Conservation (phyloP, 768 basidiomycete species). For the Suillus tomentosus region DNA sequence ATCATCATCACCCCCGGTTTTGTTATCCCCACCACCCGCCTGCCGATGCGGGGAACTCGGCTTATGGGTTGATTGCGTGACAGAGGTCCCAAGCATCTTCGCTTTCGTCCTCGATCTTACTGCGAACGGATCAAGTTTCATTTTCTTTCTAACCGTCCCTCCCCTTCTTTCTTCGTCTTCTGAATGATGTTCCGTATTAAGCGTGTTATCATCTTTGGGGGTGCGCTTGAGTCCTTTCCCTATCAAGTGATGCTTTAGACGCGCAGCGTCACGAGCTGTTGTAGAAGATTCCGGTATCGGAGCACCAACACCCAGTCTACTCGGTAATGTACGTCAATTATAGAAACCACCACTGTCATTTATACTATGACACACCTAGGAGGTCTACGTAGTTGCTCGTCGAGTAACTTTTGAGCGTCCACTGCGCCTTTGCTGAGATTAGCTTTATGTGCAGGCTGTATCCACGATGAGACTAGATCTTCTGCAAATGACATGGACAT, state of each 20-base stretch:
- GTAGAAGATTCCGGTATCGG: slow-evolving; percentile 50
- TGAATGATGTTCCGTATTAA: slow-evolving; percentile 27
- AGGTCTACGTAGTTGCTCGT: slow-evolving; percentile 68
- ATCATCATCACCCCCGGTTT: slow-evolving; percentile 1
- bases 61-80: not conserved
- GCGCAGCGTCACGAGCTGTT: slow-evolving; percentile 55
- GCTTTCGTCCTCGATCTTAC: slow-evolving; percentile 49
- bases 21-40: not conserved
- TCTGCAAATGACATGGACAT: slow-evolving; percentile 77
- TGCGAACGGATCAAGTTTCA: slow-evolving; percentile 58
- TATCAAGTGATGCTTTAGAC: slow-evolving; percentile 60
- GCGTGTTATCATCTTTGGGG: slow-evolving; percentile 38
- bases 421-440: slow-evolving; percentile 31
- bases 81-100: slow-evolving; percentile 19
- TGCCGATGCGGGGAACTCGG: not conserved
- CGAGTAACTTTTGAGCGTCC: slow-evolving; percentile 55
- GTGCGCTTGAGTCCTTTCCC: slow-evolving; percentile 51
- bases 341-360: not conserved
- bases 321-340: slow-evolving; percentile 15
- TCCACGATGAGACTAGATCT: slow-evolving; percentile 75
- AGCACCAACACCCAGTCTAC: slow-evolving; percentile 77
- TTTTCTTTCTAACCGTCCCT: slow-evolving; percentile 59
- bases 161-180: slow-evolving; percentile 61
- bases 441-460: slow-evolving; percentile 53
- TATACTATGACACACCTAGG: slow-evolving; percentile 52